A percentile compares a stretch with the other conserved stretches of the same genome.
Evolutionary conservation across 1,284 basidiomycete genomes (phyloP).

Genomic region (Ustilago cynodontis): DNA sequence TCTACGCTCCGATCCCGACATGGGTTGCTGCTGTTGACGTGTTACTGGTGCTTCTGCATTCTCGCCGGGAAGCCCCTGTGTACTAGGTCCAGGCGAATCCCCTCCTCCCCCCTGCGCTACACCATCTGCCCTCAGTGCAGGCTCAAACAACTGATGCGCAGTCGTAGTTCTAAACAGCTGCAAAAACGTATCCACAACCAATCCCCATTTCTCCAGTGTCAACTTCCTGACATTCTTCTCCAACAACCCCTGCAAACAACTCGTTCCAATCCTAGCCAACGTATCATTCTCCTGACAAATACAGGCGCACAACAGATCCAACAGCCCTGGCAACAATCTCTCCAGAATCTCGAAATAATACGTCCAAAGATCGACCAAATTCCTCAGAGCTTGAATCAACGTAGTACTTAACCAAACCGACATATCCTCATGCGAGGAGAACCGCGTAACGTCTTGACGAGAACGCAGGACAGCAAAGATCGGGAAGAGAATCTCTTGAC

Average conservation of each 20-base stretch:
- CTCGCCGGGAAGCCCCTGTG: conserved; percentile 3
- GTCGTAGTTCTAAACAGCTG: conserved; percentile 97
- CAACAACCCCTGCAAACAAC: conserved; percentile 94
- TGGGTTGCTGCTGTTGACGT: conserved; percentile 23
- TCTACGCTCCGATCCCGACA: conserved; percentile 79
- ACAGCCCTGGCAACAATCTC: conserved; percentile 86
- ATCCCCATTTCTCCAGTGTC: conserved; percentile 87
- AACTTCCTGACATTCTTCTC: conserved; percentile 94
- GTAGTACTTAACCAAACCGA: conserved; percentile 99
- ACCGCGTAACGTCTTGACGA: conserved; percentile 82
- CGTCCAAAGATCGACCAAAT: conserved; percentile 95
- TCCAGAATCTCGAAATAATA: conserved; percentile 94
- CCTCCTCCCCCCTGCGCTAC: background rate
- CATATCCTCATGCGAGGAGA: conserved; percentile 98
- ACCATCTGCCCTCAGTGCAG: conserved; percentile 79
- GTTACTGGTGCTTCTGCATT: background rate
- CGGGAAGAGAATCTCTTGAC: conserved; percentile 95
- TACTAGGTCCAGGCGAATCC: conserved; percentile 53
- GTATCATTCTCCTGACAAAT: conserved; percentile 95
- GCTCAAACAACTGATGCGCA: conserved; percentile 95
- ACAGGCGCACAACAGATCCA: conserved; percentile 94
- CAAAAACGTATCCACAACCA: conserved; percentile 91
- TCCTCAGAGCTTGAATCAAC: conserved; percentile 96
- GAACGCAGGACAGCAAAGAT: conserved; percentile 97
- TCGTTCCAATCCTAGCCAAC: conserved; percentile 95